phyloP scores from a whole-genome alignment of 441 rosid genomes.

The Jatropha podagrica region DNA sequence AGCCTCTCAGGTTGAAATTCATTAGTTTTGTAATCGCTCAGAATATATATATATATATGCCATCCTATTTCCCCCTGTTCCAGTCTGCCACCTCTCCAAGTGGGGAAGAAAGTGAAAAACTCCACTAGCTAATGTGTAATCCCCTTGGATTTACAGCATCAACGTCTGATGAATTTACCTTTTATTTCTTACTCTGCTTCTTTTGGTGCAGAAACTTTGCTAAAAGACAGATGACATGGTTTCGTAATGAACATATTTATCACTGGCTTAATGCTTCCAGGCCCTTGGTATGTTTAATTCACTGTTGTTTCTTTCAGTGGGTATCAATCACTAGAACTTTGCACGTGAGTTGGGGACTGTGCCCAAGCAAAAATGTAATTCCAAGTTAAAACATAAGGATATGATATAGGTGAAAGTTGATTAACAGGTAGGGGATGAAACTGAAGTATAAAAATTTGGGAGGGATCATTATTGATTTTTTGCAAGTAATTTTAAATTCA shows the following conservation, averaged over 20 bases:
- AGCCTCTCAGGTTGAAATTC: not conserved
- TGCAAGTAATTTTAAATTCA: not conserved
- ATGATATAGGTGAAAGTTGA: not conserved
- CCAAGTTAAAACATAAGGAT: not conserved
- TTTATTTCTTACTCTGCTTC: slow-evolving; percentile 3
- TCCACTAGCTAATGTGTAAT: not conserved
- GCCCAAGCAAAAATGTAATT: not conserved
- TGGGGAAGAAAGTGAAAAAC: not conserved
- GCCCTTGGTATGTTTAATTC: slow-evolving; percentile 55
- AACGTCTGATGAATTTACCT: not conserved
- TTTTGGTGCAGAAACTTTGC: slow-evolving; percentile 72
- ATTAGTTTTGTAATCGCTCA: not conserved
- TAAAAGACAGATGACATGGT: slow-evolving; percentile 94
- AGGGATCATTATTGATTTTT: not conserved
- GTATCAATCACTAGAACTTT: not conserved
- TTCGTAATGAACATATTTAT: slow-evolving; percentile 73
- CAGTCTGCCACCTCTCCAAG: not conserved
- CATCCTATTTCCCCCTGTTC: not conserved
- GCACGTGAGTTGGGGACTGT: too few relatives aligned
- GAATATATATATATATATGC: not conserved
- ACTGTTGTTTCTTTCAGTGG: not conserved
- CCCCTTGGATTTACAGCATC: not conserved
- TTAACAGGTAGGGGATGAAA: not conserved
- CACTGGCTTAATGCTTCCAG: slow-evolving; percentile 89
- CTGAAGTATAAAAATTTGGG: not conserved